Percentiles rank a stretch among this genome's conserved stretches.
phyloP scores from a whole-genome alignment of 2,329 filamentous ascomycete genomes.

The Cercospora zeina region DNA sequence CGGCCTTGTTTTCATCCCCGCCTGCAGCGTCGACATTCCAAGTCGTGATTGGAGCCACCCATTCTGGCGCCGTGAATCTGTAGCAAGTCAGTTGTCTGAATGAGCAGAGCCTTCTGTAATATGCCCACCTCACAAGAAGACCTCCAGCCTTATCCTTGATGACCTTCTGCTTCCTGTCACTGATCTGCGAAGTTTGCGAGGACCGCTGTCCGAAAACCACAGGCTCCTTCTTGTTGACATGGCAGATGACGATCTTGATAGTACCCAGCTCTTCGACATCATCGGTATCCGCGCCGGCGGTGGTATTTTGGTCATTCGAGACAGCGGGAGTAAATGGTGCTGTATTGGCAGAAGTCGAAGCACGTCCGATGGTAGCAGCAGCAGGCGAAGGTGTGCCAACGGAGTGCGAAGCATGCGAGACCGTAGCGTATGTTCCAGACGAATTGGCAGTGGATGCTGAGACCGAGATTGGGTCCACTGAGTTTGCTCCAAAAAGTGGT shows the following conservation, averaged over 20 bases:
- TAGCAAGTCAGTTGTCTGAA: neutral
- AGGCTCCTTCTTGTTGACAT: slow-evolving; percentile 19
- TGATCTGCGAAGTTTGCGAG: slow-evolving; percentile 6
- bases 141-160: slow-evolving; percentile 17
- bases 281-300: neutral
- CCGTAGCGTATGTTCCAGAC: neutral
- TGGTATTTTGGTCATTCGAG: neutral
- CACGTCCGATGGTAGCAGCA: neutral
- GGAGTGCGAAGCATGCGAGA: neutral
- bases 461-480: neutral
- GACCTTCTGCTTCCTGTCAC: slow-evolving; percentile 1
- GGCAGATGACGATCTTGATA: slow-evolving; percentile 20
- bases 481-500: neutral
- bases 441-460: neutral
- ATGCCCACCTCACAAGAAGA: slow-evolving; percentile 2
- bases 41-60: neutral
- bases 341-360: neutral
- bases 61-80: slow-evolving; percentile 9
- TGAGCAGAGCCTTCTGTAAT: neutral
- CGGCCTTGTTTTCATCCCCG: slow-evolving; percentile 2
- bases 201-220: slow-evolving; percentile 10
- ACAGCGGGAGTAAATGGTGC: neutral
- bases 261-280: slow-evolving; percentile 20
- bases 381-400: neutral
- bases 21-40: slow-evolving; percentile 11